Conservation (phyloP, 805 yeast genomes). For the Schizosaccharomyces cryophilus region DNA sequence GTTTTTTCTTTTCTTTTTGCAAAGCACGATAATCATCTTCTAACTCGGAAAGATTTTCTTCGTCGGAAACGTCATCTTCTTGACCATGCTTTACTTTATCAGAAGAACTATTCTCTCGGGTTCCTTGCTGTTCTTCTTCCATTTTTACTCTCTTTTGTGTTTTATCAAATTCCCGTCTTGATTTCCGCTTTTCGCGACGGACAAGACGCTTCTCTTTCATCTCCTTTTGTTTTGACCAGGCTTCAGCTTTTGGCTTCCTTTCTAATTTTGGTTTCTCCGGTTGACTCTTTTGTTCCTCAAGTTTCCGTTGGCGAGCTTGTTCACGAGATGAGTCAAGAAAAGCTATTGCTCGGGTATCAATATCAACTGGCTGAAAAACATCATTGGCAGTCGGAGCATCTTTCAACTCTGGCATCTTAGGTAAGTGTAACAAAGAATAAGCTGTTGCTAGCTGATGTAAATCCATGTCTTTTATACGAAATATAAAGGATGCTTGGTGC, state of each 20-base stretch:
- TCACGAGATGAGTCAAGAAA: background rate
- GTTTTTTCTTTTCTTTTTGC: background rate
- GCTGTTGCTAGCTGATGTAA: slow-evolving; percentile 45
- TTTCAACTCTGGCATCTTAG: slow-evolving; percentile 80
- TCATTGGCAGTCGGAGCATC: slow-evolving; percentile 8
- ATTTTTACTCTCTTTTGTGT: background rate
- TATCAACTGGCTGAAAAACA: background rate
- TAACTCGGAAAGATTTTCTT: background rate
- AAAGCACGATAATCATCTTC: background rate
- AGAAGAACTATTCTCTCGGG: background rate
- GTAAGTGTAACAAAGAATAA: slow-evolving; percentile 63
- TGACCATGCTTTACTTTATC: background rate
- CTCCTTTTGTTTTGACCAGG: slow-evolving; percentile 59
- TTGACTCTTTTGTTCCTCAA: background rate
- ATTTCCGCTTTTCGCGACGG: slow-evolving; percentile 20
- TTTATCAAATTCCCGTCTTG: slow-evolving; percentile 38
- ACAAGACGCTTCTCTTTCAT: slow-evolving; percentile 35
- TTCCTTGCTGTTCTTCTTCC: background rate
- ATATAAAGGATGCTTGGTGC: slow-evolving; percentile 71
- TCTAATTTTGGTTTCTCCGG: background rate
- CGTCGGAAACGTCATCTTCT: background rate
- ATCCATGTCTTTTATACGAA: slow-evolving; percentile 48
- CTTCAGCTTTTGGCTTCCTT: slow-evolving; percentile 23
- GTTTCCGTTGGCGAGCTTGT: background rate
- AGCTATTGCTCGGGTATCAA: background rate